These are phyloP conservation scores for Aphanomyces cochlioides DNA, from an alignment of 352 stramenopile genomes.

Conservation along the genomic window DNA sequence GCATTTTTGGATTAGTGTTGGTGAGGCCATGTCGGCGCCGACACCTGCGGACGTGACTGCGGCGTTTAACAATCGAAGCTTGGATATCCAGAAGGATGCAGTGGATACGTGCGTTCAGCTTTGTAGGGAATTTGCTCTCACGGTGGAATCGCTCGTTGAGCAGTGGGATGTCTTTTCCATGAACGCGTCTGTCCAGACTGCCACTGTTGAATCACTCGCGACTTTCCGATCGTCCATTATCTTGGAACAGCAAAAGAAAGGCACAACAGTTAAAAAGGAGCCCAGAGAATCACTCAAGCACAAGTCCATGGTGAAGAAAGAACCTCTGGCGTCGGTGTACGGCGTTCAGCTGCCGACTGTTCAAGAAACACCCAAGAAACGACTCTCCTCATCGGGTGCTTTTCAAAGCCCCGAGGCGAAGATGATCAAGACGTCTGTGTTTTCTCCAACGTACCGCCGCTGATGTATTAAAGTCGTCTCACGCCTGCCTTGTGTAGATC, in stretches of 20 bases:
- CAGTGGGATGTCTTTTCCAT: slow-evolving; percentile 85
- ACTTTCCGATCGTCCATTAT: slow-evolving; percentile 57
- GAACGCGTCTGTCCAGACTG: slow-evolving; percentile 70
- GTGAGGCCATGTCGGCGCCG: neutral
- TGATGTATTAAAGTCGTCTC: neutral
- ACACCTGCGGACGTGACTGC: slow-evolving; percentile 49
- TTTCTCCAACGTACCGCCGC: slow-evolving; percentile 56
- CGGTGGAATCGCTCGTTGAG: slow-evolving; percentile 68
- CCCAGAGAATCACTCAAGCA: slow-evolving; percentile 25
- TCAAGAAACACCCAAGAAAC: slow-evolving; percentile 47
- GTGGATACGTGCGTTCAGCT: slow-evolving; percentile 62
- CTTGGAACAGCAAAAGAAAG: slow-evolving; percentile 30
- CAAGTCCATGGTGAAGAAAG: slow-evolving; percentile 42
- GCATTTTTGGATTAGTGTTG: neutral
- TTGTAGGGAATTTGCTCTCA: slow-evolving; percentile 71
- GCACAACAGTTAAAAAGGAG: slow-evolving; percentile 40
- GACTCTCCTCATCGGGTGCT: slow-evolving; percentile 52
- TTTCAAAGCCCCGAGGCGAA: slow-evolving; percentile 52
- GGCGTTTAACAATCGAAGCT: slow-evolving; percentile 66
- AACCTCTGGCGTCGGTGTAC: slow-evolving; percentile 2
- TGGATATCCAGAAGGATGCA: slow-evolving; percentile 68
- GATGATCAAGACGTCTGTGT: slow-evolving; percentile 64
- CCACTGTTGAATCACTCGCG: slow-evolving; percentile 52
- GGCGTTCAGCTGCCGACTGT: slow-evolving; percentile 10
- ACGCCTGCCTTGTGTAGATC: slow-evolving; percentile 36